Evolutionary conservation across 768 basidiomycete species (phyloP).

Genomic region (Cystobasidium ongulense): DNA sequence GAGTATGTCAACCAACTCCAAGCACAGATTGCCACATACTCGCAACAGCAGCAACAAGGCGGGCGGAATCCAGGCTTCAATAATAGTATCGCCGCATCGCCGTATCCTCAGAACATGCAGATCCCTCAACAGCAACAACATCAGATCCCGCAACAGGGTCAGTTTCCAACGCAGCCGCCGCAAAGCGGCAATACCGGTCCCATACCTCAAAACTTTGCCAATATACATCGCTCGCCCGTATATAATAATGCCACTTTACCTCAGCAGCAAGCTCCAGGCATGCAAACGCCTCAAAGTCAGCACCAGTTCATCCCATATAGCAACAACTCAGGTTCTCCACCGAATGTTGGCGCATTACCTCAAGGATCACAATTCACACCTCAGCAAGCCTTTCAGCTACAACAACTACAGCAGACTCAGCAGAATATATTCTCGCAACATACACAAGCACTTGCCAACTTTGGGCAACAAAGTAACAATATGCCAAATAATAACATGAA

Average conservation of each 20-base stretch:
- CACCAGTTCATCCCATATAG: background rate
- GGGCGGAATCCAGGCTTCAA: background rate
- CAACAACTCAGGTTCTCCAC: background rate
- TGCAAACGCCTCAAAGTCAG: constrained; percentile 5
- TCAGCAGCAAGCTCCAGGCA: background rate
- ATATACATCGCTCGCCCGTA: constrained; percentile 20
- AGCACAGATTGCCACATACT: background rate
- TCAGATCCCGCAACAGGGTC: background rate
- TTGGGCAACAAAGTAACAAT: background rate
- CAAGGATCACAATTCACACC: constrained; percentile 4
- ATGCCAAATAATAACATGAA: constrained; percentile 2
- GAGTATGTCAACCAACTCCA: constrained; percentile 1
- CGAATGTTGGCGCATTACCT: background rate
- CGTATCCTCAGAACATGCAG: background rate
- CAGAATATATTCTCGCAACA: background rate
- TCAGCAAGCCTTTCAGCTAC: constrained; percentile 5
- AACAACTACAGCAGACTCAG: background rate
- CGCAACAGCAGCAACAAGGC: background rate
- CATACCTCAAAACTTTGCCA: background rate
- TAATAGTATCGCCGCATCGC: background rate
- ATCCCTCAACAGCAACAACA: constrained; percentile 4
- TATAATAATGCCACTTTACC: constrained; percentile 2
- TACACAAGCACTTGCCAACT: background rate
- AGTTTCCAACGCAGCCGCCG: background rate
- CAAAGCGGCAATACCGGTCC: background rate